These are phyloP conservation scores for Poa pratensis DNA, from an alignment of 176 grass and related monocot genomes.

Conservation along the genomic window DNA sequence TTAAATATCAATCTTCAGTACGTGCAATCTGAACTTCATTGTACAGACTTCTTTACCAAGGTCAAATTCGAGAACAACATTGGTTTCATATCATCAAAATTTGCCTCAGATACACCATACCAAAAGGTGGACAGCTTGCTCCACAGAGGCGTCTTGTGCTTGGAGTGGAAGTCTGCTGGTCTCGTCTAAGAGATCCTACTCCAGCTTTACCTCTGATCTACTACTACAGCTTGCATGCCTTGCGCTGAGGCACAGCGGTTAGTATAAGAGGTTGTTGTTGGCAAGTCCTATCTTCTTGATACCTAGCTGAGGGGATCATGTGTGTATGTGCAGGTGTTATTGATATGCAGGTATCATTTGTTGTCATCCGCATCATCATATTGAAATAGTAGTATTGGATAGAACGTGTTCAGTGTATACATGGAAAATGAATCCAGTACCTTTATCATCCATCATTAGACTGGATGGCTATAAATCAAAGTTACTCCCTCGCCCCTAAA, in stretches of 20 bases:
- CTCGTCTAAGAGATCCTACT: constrained; percentile 3
- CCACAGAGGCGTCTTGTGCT: background rate
- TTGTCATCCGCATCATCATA: background rate
- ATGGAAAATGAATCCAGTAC: constrained; percentile 4
- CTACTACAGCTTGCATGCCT: too few species aligned
- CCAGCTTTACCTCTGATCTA: constrained; percentile 10
- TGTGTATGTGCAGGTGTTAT: background rate
- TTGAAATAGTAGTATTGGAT: constrained; percentile 21
- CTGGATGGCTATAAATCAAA: background rate
- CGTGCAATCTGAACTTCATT: background rate
- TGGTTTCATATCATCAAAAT: constrained; percentile 14
- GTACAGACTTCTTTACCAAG: background rate
- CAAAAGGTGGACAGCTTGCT: background rate
- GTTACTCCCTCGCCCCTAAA: background rate
- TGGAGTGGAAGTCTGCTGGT: constrained; percentile 6
- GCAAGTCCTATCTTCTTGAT: background rate
- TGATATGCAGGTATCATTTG: constrained; percentile 5
- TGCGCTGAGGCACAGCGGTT: too few species aligned
- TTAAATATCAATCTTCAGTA: constrained; percentile 2
- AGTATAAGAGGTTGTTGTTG: too few species aligned
- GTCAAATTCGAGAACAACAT: background rate
- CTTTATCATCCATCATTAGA: constrained; percentile 9
- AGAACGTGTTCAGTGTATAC: background rate
- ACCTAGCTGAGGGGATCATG: background rate
- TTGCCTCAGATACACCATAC: background rate